phyloP scores from a whole-genome alignment of 768 basidiomycete genomes.

The Leccinellum albellum region DNA sequence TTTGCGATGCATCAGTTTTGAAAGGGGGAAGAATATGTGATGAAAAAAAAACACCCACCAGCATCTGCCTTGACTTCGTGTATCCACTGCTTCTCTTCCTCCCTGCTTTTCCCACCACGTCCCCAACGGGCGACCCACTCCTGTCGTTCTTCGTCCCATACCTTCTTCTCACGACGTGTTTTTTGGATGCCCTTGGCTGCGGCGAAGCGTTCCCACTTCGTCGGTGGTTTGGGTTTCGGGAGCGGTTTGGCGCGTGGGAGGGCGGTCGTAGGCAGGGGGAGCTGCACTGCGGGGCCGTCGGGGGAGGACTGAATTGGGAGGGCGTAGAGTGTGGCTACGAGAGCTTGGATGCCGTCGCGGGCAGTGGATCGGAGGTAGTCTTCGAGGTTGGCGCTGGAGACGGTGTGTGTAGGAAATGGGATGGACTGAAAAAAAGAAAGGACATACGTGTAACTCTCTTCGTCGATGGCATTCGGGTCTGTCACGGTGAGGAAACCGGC shows the following conservation, averaged over 20 bases:
- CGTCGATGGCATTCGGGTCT: slow-evolving; percentile 84
- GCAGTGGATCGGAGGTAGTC: slow-evolving; percentile 75
- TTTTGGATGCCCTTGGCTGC: slow-evolving; percentile 91
- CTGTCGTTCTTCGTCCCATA: slow-evolving; percentile 94
- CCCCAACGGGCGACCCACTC: slow-evolving; percentile 94
- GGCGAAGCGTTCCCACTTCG: slow-evolving; percentile 97
- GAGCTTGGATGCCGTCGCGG: slow-evolving; percentile 76
- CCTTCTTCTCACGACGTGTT: slow-evolving; percentile 67
- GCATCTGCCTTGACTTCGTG: slow-evolving; percentile 86
- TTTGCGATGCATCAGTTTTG: background rate
- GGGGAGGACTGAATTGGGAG: slow-evolving; percentile 73
- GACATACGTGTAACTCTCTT: slow-evolving; percentile 77
- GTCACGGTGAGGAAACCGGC: slow-evolving; percentile 79
- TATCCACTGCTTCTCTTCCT: slow-evolving; percentile 84
- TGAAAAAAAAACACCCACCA: slow-evolving; percentile 45
- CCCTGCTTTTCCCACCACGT: slow-evolving; percentile 82
- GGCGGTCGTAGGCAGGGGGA: slow-evolving; percentile 71
- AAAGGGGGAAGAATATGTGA: background rate
- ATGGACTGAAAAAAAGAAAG: background rate
- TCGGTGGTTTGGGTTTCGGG: slow-evolving; percentile 87
- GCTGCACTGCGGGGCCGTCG: slow-evolving; percentile 79
- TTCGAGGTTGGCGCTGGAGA: slow-evolving; percentile 67
- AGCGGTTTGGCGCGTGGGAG: slow-evolving; percentile 91
- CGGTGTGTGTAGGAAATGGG: background rate
- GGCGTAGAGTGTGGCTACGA: slow-evolving; percentile 75